Conservation (phyloP, 75 land plant species). For the Selaginella moellendorffii region DNA sequence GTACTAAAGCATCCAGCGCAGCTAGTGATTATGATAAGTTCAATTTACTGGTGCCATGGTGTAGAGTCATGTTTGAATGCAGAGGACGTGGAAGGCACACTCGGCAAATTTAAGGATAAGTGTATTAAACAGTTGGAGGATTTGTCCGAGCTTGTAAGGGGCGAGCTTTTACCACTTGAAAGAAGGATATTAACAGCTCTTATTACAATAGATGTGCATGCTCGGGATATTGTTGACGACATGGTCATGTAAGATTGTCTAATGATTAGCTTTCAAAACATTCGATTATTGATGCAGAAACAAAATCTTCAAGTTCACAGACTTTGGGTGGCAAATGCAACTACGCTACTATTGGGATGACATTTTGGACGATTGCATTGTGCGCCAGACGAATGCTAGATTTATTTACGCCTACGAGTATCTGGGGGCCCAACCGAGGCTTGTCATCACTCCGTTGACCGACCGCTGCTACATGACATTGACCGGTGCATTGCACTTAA, state of each 20-base stretch:
- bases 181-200: slow-evolving; percentile 15
- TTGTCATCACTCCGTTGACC: slow-evolving; percentile 25
- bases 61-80: slow-evolving; percentile 14
- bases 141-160: slow-evolving; percentile 20
- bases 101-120: slow-evolving; percentile 2
- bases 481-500: slow-evolving; percentile 27
- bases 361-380: slow-evolving; percentile 12
- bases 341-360: slow-evolving; percentile 27
- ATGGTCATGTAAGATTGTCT: slow-evolving; percentile 11
- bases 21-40: slow-evolving; percentile 24
- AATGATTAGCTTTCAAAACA: background rate
- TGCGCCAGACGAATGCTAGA: slow-evolving; percentile 24
- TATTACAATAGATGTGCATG: slow-evolving; percentile 29
- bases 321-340: slow-evolving; percentile 35
- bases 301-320: slow-evolving; percentile 15
- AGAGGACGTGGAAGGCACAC: slow-evolving; percentile 3
- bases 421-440: slow-evolving; percentile 17
- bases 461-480: slow-evolving; percentile 30
- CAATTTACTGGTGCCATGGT: slow-evolving; percentile 18
- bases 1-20: slow-evolving; percentile 23
- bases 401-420: slow-evolving; percentile 24
- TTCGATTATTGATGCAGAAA: slow-evolving; percentile 7
- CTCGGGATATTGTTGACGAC: slow-evolving; percentile 23
- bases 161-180: slow-evolving; percentile 17
- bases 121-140: slow-evolving; percentile 19